Evolutionary conservation across 176 grass and related monocot genomes (phyloP), one percentile per base, ranked within the genome.

Genomic region (Phoenix roebelenii): DNA sequence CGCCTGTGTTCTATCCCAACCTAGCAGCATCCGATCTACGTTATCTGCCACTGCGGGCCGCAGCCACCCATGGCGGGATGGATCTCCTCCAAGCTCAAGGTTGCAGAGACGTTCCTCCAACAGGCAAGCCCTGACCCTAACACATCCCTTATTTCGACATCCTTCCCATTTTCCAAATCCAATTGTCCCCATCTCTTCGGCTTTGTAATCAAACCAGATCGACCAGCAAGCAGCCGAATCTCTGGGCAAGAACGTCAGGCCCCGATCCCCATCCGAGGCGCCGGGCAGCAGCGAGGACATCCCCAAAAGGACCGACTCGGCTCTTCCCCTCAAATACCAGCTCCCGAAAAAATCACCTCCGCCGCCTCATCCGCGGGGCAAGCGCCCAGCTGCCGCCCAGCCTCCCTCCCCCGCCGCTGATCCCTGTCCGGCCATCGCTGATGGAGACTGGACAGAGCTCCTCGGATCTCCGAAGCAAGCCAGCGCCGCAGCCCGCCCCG

Each of bases 81-180:
- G 93, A 91, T 97, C 81, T 97, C 93, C 59, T 88, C 87, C 30
- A 97, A 91, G 87, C 84, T 97, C 81, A 97, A 91, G 67, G 93
- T 78, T 16, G 93, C 93, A 16, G 93, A 97, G 39, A 91, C 84
- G 68, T 65, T 97, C 7, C 93, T 97, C 69, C 93, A 97, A 57
- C 93, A 97, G 68, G 93, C 72, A 72, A 81, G 77, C 22, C 52
- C 51, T 30, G 28, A 30, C 28, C 5, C 28, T 30, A 6, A 3
- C 51, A n/a, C 0, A 16, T 7, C 26, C 16, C 50, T 25, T 50
- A 30, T 4, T 53, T 16, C 64, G 28, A 28, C 50, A 22, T 22
- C 69, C 25, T 55, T 25, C n/a, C 12, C 55, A 23, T 15, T 49
- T 68, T 15, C 7, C 67, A 22, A 5, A 9, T 23, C 65, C 22